Base-by-base conservation (phyloP, 768 basidiomycete species). In the Rhizopogon roseolus region DNA sequence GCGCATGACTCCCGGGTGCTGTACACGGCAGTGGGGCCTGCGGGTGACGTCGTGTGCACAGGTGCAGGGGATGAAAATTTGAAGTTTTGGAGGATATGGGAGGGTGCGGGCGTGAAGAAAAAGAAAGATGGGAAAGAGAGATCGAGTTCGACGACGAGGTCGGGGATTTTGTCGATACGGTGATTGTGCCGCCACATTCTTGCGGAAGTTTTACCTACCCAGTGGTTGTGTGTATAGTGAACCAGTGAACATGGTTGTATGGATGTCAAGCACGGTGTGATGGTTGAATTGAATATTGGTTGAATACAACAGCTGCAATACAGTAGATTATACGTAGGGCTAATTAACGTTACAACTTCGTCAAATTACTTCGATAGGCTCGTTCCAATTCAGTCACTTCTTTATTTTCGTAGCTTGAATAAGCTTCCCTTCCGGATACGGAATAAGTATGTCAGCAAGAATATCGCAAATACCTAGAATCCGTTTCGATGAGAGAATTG, bases 81-180 rank as follows among this genome's bases (percentile, higher is more conserved):
- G 62, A 98, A 98, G 76, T 96, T 96, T 71, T 96, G 94, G 94
- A 82, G 84, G 54, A 78, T 92, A 38, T 91, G 90, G 90, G 89
- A 90, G 46, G 68, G 77, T 40, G 76, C 72, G 8, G 73, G 71
- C 58, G 37, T 39, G 41, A 77, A 73, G 62, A 68, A 69, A 38
- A 64, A 63, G 54, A 68, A 68, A 61, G 57, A 56, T 34, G 54
- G 42, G 54, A 76, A 76, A 41, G 72, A 74, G 40, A 69, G 65
- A 55, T 54, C 57, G 27, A 44, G 57, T 49, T 44, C 59, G 58
- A 53, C 62, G 19, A 62, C 59, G 60, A 51, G 57, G 62, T 59
- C 51, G 41, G 73, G 72, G 6, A 73, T 73, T 41, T 57, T 73
- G 49, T 67, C 65, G 0, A 64, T 74, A 60, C 73, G 73, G 49